A percentile compares a stretch with the other conserved stretches of the same genome.
Evolutionary conservation across 371 early-diverging fungal genomes (phyloP).

Genomic region (Mortierella sp.): DNA sequence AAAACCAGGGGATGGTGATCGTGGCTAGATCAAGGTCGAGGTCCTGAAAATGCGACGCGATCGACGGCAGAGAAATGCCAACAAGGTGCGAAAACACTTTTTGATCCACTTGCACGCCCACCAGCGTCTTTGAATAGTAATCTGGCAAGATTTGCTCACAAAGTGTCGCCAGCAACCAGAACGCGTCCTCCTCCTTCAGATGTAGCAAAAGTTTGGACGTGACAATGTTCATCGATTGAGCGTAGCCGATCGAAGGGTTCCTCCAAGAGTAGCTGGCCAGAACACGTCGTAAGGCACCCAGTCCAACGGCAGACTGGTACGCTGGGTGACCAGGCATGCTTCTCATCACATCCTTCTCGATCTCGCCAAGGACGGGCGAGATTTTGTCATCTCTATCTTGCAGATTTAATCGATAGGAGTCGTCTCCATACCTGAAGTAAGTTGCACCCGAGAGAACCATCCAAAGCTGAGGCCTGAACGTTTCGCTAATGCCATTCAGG

Average conservation of each 20-base stretch:
- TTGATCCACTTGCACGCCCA: constrained; percentile 76
- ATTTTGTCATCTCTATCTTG: constrained; percentile 56
- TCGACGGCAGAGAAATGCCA: constrained; percentile 58
- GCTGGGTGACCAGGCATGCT: constrained; percentile 75
- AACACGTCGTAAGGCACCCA: constrained; percentile 68
- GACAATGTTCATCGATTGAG: constrained; percentile 77
- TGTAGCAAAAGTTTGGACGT: constrained; percentile 69
- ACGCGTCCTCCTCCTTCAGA: constrained; percentile 73
- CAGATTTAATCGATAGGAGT: constrained; percentile 25
- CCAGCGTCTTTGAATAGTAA: constrained; percentile 72
- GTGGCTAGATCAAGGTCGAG: constrained; percentile 68
- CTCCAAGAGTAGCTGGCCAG: constrained; percentile 71
- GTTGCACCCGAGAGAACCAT: constrained; percentile 42
- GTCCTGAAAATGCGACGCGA: constrained; percentile 62
- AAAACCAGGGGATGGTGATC: constrained; percentile 75
- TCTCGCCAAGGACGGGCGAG: constrained; percentile 67
- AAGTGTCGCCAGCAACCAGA: constrained; percentile 65
- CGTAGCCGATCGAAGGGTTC: constrained; percentile 75
- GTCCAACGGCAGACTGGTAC: constrained; percentile 65
- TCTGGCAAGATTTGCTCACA: constrained; percentile 65
- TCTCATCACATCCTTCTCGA: constrained; percentile 73
- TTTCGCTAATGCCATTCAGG: constrained; percentile 54
- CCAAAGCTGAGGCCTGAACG: constrained; percentile 46
- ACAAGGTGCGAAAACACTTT: constrained; percentile 66
- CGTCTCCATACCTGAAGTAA: constrained; percentile 27